phyloP scores from a whole-genome alignment of 495 filamentous ascomycete genomes.

The Cladorrhinum samala region DNA sequence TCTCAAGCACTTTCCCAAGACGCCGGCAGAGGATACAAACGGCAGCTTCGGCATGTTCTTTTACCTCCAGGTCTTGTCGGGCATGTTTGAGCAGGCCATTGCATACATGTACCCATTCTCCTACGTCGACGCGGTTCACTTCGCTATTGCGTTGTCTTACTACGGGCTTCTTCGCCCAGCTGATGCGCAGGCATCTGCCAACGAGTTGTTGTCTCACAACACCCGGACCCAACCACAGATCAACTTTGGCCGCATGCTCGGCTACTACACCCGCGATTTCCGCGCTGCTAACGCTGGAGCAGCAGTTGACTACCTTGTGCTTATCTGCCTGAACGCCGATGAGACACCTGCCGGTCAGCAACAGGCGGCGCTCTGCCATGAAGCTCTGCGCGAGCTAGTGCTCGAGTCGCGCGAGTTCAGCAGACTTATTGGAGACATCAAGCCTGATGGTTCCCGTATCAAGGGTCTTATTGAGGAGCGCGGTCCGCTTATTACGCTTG shows the following conservation, averaged over 20 bases:
- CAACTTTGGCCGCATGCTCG: conserved; percentile 88
- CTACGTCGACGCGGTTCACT: conserved; percentile 89
- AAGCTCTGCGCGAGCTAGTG: conserved; percentile 89
- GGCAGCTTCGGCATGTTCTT: conserved; percentile 86
- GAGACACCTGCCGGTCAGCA: conserved; percentile 64
- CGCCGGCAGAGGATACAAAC: conserved; percentile 58
- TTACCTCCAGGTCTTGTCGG: conserved; percentile 79
- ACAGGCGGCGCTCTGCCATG: conserved; percentile 80
- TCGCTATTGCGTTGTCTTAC: conserved; percentile 81
- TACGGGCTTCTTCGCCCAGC: conserved; percentile 87
- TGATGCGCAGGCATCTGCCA: conserved; percentile 59
- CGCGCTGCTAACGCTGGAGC: conserved; percentile 77
- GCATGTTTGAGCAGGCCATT: conserved; percentile 93
- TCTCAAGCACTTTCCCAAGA: conserved; percentile 72
- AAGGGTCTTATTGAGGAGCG: conserved; percentile 84
- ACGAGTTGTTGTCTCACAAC: conserved; percentile 62
- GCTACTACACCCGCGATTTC: conserved; percentile 94
- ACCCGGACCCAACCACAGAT: conserved; percentile 81
- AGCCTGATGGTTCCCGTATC: conserved; percentile 71
- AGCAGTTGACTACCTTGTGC: conserved; percentile 85
- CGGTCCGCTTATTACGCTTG: conserved; percentile 73
- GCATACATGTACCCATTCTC: conserved; percentile 82
- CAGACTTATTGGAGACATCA: conserved; percentile 85
- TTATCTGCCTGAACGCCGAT: conserved; percentile 91
- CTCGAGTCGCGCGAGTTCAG: conserved; percentile 93